Base-by-base conservation (phyloP, 192 early-diverging fungal species). In the Backusella westeae region DNA sequence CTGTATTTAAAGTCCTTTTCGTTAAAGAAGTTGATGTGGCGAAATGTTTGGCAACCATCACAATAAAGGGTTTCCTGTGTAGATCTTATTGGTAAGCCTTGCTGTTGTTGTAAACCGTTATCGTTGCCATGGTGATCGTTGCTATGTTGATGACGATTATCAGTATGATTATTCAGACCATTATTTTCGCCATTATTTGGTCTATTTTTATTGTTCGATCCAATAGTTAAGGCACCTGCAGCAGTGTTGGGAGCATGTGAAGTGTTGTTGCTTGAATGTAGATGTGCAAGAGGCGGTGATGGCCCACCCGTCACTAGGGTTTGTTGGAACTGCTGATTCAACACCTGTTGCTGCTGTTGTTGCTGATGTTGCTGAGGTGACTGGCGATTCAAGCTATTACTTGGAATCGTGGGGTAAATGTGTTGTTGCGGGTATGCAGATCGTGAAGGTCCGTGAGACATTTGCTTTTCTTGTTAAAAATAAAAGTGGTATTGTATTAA, bases 361-460 rank as follows among this genome's bases (percentile, higher is more conserved):
- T 66, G 70, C 34, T 78, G 75, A 19, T 71, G 69, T 38, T 71
- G 44, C 49, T 70, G 38, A 17, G 36, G 39, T 17, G 17, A 39
- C 38, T 76, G 52, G 0, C 35, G 69, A 29, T 41, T 23, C 17
- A 73, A 38, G 19, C 19, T 49, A 21, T 42, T 75, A 35, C 35
- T 67, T 9, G 35, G 74, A 42, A 75, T 42, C 14, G 59, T 34
- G n/a, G 59, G 17, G 63, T 67, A 75, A 34, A 23, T 36, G 67
- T 44, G n/a, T 4, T 44, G n/a, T 4, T 65, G 38, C n/a, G 35
- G 65, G 41, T 44, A 75, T 29, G 38, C 21, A n/a, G 46, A 49
- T 4, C 65, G 74, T 21, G 74, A 39, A 44, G 59, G 74, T 39
- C 74, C 59, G 39, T 75, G 74, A 17, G 74, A 67, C 74, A 75